Evolutionary conservation across 2,329 filamentous ascomycete species (phyloP).

Genomic region (Geosmithia putterillii): DNA sequence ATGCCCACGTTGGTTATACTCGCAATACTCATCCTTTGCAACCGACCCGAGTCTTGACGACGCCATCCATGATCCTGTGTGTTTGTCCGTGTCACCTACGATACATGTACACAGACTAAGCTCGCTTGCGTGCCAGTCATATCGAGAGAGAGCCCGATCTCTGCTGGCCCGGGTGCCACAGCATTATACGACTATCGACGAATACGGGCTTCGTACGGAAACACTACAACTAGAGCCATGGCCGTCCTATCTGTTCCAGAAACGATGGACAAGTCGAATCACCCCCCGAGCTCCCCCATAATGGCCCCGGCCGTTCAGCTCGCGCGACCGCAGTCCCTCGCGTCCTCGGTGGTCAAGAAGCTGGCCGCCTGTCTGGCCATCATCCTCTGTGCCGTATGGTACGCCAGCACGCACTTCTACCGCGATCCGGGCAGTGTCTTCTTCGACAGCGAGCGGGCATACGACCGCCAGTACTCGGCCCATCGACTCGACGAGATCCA

Average conservation of each 20-base stretch:
- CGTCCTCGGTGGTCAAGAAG: neutral
- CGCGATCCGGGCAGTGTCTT: constrained; percentile 3
- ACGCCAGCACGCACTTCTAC: constrained; percentile 2
- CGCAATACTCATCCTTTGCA: no score
- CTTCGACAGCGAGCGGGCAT: constrained; percentile 3
- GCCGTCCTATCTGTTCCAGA: neutral
- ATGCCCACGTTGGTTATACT: no score
- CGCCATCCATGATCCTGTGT: no score
- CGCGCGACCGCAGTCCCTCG: neutral
- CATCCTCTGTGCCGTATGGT: neutral
- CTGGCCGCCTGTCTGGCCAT: constrained; percentile 1
- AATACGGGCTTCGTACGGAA: no score
- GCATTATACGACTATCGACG: no score
- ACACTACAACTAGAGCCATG: neutral
- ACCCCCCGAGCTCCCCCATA: neutral
- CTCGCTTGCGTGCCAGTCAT: no score
- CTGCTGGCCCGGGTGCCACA: no score
- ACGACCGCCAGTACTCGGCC: constrained; percentile 1
- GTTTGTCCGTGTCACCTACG: no score
- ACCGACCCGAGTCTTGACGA: no score
- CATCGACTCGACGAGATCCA: constrained; percentile 1
- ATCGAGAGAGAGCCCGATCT: no score
- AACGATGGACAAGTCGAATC: neutral
- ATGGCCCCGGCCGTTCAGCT: neutral
- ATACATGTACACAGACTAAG: no score